Base-by-base conservation (phyloP, 768 basidiomycete species). In the Boletus coccyginus region DNA sequence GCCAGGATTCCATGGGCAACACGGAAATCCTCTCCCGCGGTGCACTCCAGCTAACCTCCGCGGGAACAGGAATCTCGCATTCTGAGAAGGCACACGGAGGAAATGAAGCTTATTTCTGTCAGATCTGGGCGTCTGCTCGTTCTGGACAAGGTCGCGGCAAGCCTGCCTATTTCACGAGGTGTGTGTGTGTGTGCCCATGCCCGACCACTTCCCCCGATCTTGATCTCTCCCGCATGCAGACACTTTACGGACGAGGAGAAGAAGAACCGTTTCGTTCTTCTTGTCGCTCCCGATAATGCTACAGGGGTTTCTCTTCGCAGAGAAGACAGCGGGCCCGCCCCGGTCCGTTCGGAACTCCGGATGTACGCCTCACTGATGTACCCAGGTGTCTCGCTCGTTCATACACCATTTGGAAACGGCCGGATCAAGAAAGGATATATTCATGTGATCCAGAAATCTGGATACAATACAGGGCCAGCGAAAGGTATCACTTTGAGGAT, bases 1-100 rank as follows among this genome's bases (percentile, higher is more conserved):
- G 94, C 75, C 82, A 88, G 72, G 96, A 98, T 73, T 91, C 87
- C 7, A 91, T 97, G 88, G 87, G 88, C 39, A 96, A 96, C 74
- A 81, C 81, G 52, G 96, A 98, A 70, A 78, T 94, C 55, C 82
- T 98, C 67, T 86, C 86, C 68, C 85, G 93, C 16, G 96, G 96
- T 1, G 89, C 93, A 63, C 63, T 98, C 33, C 95, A 98, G 70
- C 83, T 97, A 75, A 94, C 94, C 3, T 92, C 89, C 2, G 86
- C 95, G 0, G 95, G 95, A 11, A 94, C 88, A 0, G 96, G 96
- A 5, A 96, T 98, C 64, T 79, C 85, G 0, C 95, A 98, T 71
- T 87, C 86, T 32, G 87, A 88, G 62, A 81, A 80, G 65, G 78
- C 75, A 19, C 67, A 87, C 64, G 81, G 84, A 19, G 54, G 70